These are phyloP conservation scores for Hysterangium stoloniferum DNA, from an alignment of 768 basidiomycete species.

Conservation along the genomic window DNA sequence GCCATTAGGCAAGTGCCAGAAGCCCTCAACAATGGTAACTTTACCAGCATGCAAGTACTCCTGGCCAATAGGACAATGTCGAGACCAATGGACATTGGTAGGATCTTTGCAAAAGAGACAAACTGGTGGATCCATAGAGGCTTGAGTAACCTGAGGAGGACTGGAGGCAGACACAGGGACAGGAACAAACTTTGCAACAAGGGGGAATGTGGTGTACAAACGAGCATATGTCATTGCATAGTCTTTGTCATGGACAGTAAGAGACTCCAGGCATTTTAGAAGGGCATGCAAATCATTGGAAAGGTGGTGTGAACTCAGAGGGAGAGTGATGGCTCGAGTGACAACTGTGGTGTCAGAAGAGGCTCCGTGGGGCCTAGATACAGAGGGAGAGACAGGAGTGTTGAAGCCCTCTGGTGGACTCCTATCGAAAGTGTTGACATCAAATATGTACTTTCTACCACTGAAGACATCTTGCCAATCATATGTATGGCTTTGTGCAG, in stretches of 20 bases:
- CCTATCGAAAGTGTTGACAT: not conserved
- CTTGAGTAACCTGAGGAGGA: not conserved
- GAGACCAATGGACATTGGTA: not conserved
- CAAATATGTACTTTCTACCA: not conserved
- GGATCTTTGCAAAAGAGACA: not conserved
- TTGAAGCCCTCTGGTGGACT: no score
- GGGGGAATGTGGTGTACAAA: no score
- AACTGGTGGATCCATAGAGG: not conserved
- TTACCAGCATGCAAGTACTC: not conserved
- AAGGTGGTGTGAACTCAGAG: not conserved
- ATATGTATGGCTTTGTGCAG: not conserved
- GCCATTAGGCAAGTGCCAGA: not conserved
- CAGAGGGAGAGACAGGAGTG: not conserved
- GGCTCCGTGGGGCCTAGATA: not conserved
- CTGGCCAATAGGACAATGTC: not conserved
- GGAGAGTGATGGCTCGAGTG: not conserved
- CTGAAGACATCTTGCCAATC: not conserved
- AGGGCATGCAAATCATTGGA: not conserved
- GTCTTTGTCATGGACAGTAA: not conserved
- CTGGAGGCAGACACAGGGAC: no score
- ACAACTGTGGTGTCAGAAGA: not conserved
- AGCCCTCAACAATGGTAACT: not conserved
- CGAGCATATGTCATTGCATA: conserved; percentile 1
- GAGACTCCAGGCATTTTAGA: not conserved
- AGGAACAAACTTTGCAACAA: no score